These are phyloP conservation scores for Ilex aquifolium DNA, from an alignment of 257 asterid species.

Conservation along the genomic window DNA sequence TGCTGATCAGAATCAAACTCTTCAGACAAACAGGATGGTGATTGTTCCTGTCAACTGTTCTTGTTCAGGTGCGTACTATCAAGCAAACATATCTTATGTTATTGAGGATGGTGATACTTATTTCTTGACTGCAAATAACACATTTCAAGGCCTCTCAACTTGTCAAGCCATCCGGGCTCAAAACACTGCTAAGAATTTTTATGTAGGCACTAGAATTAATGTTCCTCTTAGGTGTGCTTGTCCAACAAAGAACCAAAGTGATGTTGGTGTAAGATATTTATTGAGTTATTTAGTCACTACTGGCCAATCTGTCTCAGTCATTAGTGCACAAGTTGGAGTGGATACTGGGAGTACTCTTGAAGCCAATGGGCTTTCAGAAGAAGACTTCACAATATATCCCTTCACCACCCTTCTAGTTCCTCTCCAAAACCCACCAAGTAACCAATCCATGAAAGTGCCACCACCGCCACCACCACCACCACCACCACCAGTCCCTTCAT, in stretches of 20 bases:
- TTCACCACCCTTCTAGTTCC: constrained; percentile 71
- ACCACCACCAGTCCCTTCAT: constrained; percentile 20
- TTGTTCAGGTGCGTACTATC: constrained; percentile 57
- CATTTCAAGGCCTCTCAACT: constrained; percentile 59
- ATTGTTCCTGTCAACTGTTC: constrained; percentile 78
- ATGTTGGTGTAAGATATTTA: constrained; percentile 43
- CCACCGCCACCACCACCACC: constrained; percentile 50
- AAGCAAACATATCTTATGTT: constrained; percentile 43
- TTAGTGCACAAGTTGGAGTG: constrained; percentile 37
- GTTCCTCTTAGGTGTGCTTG: constrained; percentile 90
- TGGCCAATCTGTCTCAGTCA: constrained; percentile 26
- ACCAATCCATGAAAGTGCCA: constrained; percentile 38
- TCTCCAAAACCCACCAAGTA: constrained; percentile 48
- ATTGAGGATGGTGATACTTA: constrained; percentile 10
- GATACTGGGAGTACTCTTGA: constrained; percentile 20
- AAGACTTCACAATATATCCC: constrained; percentile 28
- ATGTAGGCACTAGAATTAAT: constrained; percentile 26
- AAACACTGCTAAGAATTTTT: constrained; percentile 17
- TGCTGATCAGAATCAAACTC: constrained; percentile 15
- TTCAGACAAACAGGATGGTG: constrained; percentile 29
- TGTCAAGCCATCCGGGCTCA: constrained; percentile 56
- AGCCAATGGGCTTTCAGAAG: constrained; percentile 50
- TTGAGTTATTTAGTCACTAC: constrained; percentile 45
- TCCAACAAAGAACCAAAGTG: constrained; percentile 51
- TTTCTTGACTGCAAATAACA: constrained; percentile 29